A percentile compares a stretch with the other conserved stretches of the same genome.
Conservation (phyloP, 192 early-diverging fungal genomes). For the Entophlyctis luteolus region DNA sequence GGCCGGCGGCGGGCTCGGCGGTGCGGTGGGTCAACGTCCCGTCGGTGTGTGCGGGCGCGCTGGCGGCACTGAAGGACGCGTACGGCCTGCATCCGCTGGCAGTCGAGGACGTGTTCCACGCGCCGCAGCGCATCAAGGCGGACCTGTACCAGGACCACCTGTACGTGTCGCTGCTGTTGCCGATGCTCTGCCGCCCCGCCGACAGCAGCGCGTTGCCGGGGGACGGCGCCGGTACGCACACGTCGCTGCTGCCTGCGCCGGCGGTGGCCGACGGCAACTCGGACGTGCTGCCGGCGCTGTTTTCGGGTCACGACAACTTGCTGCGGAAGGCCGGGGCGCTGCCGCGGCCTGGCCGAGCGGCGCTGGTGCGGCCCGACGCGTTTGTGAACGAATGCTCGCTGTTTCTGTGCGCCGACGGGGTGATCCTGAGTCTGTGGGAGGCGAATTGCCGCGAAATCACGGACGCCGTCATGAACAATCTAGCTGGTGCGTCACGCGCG, state of each 20-base stretch:
- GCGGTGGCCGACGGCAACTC: too few relatives aligned
- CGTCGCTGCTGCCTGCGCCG: too few relatives aligned
- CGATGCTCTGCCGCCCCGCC: neutral
- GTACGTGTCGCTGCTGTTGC: neutral
- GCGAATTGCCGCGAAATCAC: conserved; percentile 11
- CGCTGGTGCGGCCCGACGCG: conserved; percentile 1
- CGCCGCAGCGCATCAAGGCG: conserved; percentile 27
- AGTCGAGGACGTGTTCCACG: conserved; percentile 36
- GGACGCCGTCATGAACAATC: neutral
- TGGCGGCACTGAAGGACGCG: neutral
- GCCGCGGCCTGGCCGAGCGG: neutral
- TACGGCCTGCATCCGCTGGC: conserved; percentile 34
- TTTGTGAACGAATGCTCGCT: conserved; percentile 5
- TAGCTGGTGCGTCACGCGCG: too few relatives aligned
- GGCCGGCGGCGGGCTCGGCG: conserved; percentile 35
- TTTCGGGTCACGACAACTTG: neutral
- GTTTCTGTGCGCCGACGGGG: neutral
- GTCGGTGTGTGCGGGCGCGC: conserved; percentile 33
- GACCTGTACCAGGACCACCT: conserved; percentile 1
- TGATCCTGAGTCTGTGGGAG: too few relatives aligned
- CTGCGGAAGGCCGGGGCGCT: neutral
- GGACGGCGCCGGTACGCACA: too few relatives aligned
- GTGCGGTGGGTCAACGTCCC: conserved; percentile 53
- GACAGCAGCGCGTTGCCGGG: too few relatives aligned
- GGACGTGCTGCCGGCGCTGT: neutral